These are phyloP conservation scores for Lagenidium giganteum DNA, from an alignment of 352 stramenopile genomes.

Conservation along the genomic window DNA sequence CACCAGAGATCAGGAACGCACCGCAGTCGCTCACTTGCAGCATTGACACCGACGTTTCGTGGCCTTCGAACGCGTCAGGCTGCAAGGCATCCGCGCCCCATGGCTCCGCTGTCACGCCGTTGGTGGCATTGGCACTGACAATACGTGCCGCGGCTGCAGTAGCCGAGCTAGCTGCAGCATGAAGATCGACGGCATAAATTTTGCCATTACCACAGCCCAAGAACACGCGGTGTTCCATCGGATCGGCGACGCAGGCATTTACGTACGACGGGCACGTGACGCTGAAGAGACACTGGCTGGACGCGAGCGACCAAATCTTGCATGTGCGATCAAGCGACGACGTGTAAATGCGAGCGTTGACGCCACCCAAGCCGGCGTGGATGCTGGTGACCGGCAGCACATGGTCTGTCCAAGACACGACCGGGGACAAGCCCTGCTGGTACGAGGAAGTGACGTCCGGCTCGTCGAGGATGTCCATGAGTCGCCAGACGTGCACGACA, in stretches of 20 bases:
- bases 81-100: conserved; percentile 40
- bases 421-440: conserved; percentile 40
- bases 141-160: conserved; percentile 53
- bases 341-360: conserved; percentile 70
- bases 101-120: conserved; percentile 5
- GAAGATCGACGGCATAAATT: conserved; percentile 67
- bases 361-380: conserved; percentile 56
- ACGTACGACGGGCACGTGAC: conserved; percentile 67
- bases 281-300: conserved; percentile 52
- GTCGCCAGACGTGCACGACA: conserved; percentile 74
- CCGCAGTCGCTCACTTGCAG: conserved; percentile 56
- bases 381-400: conserved; percentile 68
- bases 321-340: conserved; percentile 71
- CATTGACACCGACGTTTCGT: conserved; percentile 51
- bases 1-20: conserved; percentile 53
- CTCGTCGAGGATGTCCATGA: conserved; percentile 65
- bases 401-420: conserved; percentile 76
- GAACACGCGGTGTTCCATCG: conserved; percentile 67
- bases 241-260: conserved; percentile 50
- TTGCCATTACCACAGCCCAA: conserved; percentile 64
- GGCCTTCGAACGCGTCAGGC: conserved; percentile 55
- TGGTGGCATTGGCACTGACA: conserved; percentile 17
- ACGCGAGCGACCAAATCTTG: conserved; percentile 68
- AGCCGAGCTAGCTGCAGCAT: conserved; percentile 44
- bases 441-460: conserved; percentile 49